Base-by-base conservation (phyloP, 164 flowering plant species). In the Protea cynaroides region DNA sequence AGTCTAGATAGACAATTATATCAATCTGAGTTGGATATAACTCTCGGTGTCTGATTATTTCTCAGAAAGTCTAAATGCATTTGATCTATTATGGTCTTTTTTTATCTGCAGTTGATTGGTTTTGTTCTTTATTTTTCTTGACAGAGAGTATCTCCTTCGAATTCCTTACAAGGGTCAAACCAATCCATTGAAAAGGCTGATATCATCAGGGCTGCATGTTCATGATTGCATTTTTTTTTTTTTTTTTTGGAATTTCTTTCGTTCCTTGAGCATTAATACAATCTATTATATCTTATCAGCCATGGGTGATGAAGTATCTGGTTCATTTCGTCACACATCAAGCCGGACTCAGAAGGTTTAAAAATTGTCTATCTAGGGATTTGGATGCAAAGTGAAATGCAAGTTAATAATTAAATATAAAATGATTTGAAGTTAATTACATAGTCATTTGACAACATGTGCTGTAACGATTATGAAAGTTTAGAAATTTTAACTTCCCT, bases 271-370 rank as follows among this genome's bases (percentile, higher is more conserved):
- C 3, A 2, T 11, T 8, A 44, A 11, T 12, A 11, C 17, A 44
- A 2, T 7, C 12, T 44, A 4, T 15, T 15, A 1, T 15, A 15
- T 49, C 52, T 49, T 49, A 2, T 49, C 17, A 61, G 47, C 24
- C 8, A 68, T 74, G 79, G 65, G 71, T 44, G 75, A 83, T 8
- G 84, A 79, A 12, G 49, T n/a, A 58, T 51, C 85, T 8, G 81
- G 74, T 64, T 70, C 78, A 3, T 19, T 63, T 23, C 90, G 96
- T 10, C 82, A 95, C 4, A 81, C 78, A 77, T 89, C 98, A 9
- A 82, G 79, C 62, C 78, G 95, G 36, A 82, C 85, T 23, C 86
- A 91, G 1, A 86, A 84, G 66, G 83, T 89, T 10, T n/a, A n/a
- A n/a, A n/a, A n/a, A n/a, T n/a, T n/a, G n/a, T n/a, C n/a, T n/a